Percentiles rank a stretch among this genome's conserved stretches.
These are phyloP conservation scores for Globisporangium camurandrum DNA, from an alignment of 352 stramenopile genomes.

Conservation along the genomic window DNA sequence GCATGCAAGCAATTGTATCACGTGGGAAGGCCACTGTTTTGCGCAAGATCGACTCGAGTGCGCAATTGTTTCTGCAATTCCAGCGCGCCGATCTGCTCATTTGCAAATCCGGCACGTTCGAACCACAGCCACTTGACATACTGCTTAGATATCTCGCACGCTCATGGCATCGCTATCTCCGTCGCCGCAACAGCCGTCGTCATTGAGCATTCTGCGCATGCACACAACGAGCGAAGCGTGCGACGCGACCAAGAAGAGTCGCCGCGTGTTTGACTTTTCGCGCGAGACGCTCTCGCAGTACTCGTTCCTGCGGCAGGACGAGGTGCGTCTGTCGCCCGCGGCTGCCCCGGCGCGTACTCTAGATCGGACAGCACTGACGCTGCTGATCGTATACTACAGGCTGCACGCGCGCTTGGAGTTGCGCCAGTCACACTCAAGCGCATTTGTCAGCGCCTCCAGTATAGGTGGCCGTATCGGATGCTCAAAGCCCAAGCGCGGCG, in stretches of 20 bases:
- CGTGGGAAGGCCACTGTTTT: neutral
- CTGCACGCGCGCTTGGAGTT: conserved; percentile 28
- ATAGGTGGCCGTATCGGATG: conserved; percentile 43
- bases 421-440: conserved; percentile 62
- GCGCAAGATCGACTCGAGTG: neutral
- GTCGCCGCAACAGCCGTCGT: too few species aligned
- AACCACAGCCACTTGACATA: neutral
- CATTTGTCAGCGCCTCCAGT: conserved; percentile 33
- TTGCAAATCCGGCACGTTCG: neutral
- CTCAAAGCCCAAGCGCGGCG: conserved; percentile 30
- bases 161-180: too few species aligned
- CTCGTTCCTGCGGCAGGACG: conserved; percentile 39
- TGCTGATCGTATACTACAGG: conserved; percentile 8
- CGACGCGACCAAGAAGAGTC: conserved; percentile 26
- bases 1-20: neutral
- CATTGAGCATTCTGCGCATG: too few species aligned
- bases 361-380: neutral
- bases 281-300: conserved; percentile 27
- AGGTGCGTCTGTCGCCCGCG: conserved; percentile 11
- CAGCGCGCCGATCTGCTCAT: too few species aligned
- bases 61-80: too few species aligned
- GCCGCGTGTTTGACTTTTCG: conserved; percentile 38
- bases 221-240: too few species aligned
- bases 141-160: too few species aligned
- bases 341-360: too few species aligned